Conservation (phyloP, 768 basidiomycete genomes). For the Leccinellum rugosiceps region DNA sequence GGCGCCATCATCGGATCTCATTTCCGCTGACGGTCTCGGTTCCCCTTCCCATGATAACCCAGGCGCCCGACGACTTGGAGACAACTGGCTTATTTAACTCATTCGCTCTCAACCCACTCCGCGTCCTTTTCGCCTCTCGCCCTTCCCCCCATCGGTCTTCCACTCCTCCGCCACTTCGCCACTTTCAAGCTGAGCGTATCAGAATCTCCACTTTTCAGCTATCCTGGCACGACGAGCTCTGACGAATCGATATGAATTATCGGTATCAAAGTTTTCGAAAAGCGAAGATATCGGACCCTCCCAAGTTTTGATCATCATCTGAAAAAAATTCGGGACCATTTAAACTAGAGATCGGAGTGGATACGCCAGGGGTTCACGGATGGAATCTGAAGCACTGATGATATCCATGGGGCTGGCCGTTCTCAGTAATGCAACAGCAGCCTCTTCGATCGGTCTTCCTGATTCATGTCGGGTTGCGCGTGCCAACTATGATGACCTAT, state of each 20-base stretch:
- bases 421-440: background rate
- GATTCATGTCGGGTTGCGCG: background rate
- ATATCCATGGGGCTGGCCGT: background rate
- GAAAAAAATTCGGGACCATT: background rate
- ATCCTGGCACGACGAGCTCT: background rate
- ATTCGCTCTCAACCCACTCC: background rate
- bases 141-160: background rate
- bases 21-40: no score
- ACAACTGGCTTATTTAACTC: background rate
- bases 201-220: background rate
- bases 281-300: background rate
- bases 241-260: background rate
- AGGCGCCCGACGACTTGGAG: background rate
- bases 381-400: background rate
- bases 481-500: no score
- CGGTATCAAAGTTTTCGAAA: background rate
- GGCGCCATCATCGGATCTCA: no score
- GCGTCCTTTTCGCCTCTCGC: background rate
- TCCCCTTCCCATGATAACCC: background rate
- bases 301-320: background rate
- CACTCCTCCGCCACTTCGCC: background rate
- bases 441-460: background rate
- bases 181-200: no score
- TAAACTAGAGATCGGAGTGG: background rate
- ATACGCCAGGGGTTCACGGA: background rate